Conservation (phyloP, 306 rosid species). For the Medicago truncatula region DNA sequence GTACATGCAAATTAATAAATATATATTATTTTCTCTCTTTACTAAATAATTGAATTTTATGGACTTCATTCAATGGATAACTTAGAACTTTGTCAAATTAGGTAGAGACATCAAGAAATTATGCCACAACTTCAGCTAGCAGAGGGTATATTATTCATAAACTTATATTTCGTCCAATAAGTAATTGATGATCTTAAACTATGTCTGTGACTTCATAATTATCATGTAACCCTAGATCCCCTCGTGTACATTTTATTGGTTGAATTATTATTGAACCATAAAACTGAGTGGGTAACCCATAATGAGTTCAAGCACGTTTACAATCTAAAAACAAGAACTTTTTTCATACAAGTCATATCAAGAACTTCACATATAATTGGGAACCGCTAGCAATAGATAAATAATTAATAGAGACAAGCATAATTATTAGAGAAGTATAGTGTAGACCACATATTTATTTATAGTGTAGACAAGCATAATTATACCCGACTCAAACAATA, state of each 20-base stretch:
- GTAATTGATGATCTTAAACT: neutral
- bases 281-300: neutral
- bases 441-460: neutral
- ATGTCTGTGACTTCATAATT: neutral
- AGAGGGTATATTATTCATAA: neutral
- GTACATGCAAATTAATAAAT: too few species aligned
- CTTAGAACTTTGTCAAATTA: neutral
- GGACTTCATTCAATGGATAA: slow-evolving; percentile 3
- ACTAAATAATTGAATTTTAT: neutral
- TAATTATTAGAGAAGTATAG: neutral
- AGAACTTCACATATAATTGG: neutral
- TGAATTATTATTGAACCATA: neutral
- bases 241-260: slow-evolving; percentile 11
- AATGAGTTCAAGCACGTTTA: neutral
- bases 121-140: neutral
- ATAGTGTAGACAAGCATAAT: too few species aligned
- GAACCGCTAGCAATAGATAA: neutral
- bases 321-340: neutral
- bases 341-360: neutral
- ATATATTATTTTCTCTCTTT: neutral
- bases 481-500: too few species aligned
- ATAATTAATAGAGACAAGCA: neutral
- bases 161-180: neutral
- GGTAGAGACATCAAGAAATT: neutral
- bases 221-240: neutral